phyloP scores from a whole-genome alignment of 139 green algal species.

The Deuterostichococcus epilithicus region DNA sequence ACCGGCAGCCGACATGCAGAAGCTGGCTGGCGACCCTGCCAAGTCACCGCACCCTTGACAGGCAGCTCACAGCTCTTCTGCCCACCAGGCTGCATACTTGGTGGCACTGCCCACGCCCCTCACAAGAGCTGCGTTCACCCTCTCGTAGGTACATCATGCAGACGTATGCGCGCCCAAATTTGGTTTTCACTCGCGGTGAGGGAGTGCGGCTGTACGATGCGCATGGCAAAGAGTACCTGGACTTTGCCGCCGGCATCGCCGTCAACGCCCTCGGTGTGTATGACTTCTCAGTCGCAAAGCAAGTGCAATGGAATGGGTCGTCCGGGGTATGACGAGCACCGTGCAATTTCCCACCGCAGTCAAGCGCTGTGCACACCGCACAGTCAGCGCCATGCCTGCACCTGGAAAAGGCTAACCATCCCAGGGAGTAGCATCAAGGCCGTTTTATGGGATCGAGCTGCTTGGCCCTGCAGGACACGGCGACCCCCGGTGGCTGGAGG shows the following conservation, averaged over 20 bases:
- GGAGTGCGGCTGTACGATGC: constrained; percentile 80
- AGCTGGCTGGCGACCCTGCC: background rate
- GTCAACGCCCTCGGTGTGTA: constrained; percentile 86
- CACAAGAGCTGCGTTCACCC: background rate
- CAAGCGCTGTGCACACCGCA: too few species aligned
- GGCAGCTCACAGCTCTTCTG: background rate
- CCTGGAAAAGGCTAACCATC: background rate
- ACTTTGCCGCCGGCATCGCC: constrained; percentile 95
- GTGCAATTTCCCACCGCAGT: too few species aligned
- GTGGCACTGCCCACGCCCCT: background rate
- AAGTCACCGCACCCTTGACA: background rate
- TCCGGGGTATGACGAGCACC: too few species aligned
- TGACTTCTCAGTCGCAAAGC: background rate
- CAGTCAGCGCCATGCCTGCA: too few species aligned
- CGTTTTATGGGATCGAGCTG: background rate
- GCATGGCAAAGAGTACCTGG: constrained; percentile 86
- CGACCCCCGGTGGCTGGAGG: constrained; percentile 78
- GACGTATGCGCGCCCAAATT: constrained; percentile 74
- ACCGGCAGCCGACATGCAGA: background rate
- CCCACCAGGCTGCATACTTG: background rate
- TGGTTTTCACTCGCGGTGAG: constrained; percentile 79
- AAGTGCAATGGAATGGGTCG: too few species aligned
- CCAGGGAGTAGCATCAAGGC: background rate
- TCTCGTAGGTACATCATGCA: constrained; percentile 73
- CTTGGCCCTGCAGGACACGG: constrained; percentile 54